These are phyloP conservation scores for Nicotiana attenuata DNA, from an alignment of 257 asterid species.

Conservation along the genomic window DNA sequence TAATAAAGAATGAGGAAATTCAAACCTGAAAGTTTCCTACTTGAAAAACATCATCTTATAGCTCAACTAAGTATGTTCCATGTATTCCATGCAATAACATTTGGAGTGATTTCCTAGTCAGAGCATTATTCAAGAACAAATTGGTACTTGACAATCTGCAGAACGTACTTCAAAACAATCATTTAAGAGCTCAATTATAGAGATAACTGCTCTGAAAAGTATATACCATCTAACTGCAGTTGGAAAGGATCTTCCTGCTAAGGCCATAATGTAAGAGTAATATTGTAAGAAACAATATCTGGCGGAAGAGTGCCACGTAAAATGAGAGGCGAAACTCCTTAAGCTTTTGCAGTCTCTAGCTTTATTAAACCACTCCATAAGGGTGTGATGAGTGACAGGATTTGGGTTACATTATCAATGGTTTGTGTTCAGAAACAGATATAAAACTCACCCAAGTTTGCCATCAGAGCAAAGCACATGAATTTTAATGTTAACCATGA, in stretches of 20 bases:
- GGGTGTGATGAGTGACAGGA: conserved; percentile 66
- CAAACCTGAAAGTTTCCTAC: not conserved
- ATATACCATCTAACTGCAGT: conserved; percentile 73
- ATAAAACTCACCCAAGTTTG: conserved; percentile 44
- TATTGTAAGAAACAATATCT: conserved; percentile 78
- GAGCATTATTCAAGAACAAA: not conserved
- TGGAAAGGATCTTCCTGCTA: conserved; percentile 46
- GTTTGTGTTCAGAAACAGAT: conserved; percentile 56
- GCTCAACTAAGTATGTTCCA: not conserved
- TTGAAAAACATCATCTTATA: not conserved
- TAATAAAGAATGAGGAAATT: not conserved
- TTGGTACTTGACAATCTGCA: not conserved
- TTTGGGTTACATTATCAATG: conserved; percentile 44
- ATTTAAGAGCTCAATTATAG: conserved; percentile 16
- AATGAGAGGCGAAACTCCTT: conserved; percentile 66
- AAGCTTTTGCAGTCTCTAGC: conserved; percentile 52
- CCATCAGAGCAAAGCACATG: conserved; percentile 77
- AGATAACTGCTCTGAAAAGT: conserved; percentile 77
- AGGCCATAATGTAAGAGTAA: conserved; percentile 56
- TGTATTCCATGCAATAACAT: not conserved
- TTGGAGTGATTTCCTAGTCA: not conserved
- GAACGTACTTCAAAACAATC: not conserved
- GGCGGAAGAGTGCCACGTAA: conserved; percentile 58
- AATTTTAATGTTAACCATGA: conserved; percentile 70
- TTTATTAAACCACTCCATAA: conserved; percentile 82